Evolutionary conservation across 192 early-diverging fungal species (phyloP).

Genomic region (Coemansia sp.): DNA sequence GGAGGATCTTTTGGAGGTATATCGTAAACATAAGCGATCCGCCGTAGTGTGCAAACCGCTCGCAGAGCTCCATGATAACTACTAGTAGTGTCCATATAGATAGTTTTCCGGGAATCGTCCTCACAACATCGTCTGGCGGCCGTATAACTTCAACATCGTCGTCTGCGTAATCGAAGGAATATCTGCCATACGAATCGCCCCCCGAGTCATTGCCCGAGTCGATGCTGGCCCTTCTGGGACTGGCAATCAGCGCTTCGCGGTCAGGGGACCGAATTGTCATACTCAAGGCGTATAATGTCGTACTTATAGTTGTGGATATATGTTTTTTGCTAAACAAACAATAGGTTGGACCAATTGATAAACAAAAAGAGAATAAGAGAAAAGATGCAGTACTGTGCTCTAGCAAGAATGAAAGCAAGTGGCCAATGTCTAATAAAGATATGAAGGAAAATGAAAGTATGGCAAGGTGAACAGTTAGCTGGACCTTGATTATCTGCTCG

Average conservation of each 20-base stretch:
- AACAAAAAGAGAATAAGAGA: not conserved
- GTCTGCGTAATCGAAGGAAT: slow-evolving; percentile 4
- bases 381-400: not conserved
- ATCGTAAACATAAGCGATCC: slow-evolving; percentile 59
- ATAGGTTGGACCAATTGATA: not conserved
- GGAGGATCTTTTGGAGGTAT: slow-evolving; percentile 55
- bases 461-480: not conserved
- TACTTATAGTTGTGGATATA: not conserved
- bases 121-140: slow-evolving; percentile 29
- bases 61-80: slow-evolving; percentile 59
- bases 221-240: not conserved
- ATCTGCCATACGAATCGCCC: not conserved
- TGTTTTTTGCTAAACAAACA: not conserved
- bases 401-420: not conserved
- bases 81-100: slow-evolving; percentile 58
- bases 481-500: not conserved
- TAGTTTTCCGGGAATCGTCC: slow-evolving; percentile 55
- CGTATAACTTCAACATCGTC: slow-evolving; percentile 11
- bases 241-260: not conserved
- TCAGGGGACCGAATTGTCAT: not conserved
- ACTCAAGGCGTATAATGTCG: not conserved
- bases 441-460: not conserved
- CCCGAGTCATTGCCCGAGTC: not conserved
- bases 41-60: slow-evolving; percentile 64
- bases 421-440: not conserved